A percentile compares a stretch with the other conserved stretches of the same genome.
Conservation (phyloP, 108 stramenopile genomes). For the Aureococcus anophagefferens region DNA sequence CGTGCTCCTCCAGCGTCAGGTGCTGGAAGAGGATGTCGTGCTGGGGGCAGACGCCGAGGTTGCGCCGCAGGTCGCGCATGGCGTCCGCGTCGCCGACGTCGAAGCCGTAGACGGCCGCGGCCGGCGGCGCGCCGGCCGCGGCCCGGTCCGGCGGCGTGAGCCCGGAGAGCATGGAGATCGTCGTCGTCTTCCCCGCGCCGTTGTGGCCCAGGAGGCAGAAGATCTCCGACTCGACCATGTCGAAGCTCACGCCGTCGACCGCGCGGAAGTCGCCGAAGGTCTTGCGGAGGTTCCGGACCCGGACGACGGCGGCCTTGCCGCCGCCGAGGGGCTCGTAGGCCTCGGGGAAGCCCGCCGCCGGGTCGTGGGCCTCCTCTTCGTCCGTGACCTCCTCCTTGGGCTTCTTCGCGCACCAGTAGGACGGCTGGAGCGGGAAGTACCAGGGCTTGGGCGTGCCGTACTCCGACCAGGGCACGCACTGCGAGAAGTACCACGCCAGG, state of each 20-base stretch:
- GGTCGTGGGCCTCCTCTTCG: neutral
- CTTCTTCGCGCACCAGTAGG: slow-evolving; percentile 50
- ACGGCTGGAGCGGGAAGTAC: slow-evolving; percentile 62
- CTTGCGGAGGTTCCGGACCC: slow-evolving; percentile 55
- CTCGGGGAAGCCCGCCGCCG: neutral
- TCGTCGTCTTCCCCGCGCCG: slow-evolving; percentile 58
- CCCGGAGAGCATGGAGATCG: slow-evolving; percentile 84
- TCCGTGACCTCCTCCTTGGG: neutral
- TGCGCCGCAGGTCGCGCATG: slow-evolving; percentile 30
- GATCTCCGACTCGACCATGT: slow-evolving; percentile 74
- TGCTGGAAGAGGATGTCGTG: slow-evolving; percentile 54
- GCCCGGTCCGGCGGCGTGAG: slow-evolving; percentile 51
- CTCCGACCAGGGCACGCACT: slow-evolving; percentile 55
- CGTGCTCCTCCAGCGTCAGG: slow-evolving; percentile 46
- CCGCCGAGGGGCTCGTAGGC: neutral
- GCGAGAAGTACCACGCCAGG: slow-evolving; percentile 74
- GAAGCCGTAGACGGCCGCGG: slow-evolving; percentile 2
- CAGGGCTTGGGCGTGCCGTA: slow-evolving; percentile 66
- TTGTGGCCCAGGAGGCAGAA: slow-evolving; percentile 51
- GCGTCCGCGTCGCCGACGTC: neutral
- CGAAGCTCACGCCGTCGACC: slow-evolving; percentile 71
- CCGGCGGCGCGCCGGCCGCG: too few species aligned
- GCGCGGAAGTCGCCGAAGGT: slow-evolving; percentile 80
- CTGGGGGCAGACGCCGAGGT: slow-evolving; percentile 55
- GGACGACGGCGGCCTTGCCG: slow-evolving; percentile 24